Evolutionary conservation across 1,284 basidiomycete species (phyloP).

Genomic region (Blastosporella zonata): DNA sequence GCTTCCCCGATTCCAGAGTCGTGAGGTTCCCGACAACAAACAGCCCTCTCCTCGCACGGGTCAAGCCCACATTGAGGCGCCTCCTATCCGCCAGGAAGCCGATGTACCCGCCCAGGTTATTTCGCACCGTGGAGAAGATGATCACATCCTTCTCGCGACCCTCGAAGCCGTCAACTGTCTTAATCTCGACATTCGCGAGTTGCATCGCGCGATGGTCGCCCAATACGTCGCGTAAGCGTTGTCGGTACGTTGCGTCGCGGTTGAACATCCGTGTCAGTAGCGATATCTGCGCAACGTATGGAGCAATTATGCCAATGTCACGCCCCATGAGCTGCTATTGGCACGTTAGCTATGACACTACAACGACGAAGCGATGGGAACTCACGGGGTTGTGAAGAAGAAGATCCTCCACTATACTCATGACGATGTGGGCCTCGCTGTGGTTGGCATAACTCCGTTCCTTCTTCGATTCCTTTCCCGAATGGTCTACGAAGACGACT

Average conservation of each 20-base stretch:
- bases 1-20: constrained; percentile 58
- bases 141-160: constrained; percentile 92
- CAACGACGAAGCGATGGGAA: constrained; percentile 7
- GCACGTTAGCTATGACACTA: constrained; percentile 10
- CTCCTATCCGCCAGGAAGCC: constrained; percentile 90
- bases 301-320: constrained; percentile 87
- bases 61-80: constrained; percentile 86
- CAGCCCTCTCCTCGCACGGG: constrained; percentile 79
- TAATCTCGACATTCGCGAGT: constrained; percentile 69
- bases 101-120: constrained; percentile 70
- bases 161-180: constrained; percentile 92
- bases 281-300: constrained; percentile 81
- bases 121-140: constrained; percentile 87
- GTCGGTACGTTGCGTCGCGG: constrained; percentile 44
- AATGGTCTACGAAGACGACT: constrained; percentile 80
- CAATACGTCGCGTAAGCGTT: constrained; percentile 55
- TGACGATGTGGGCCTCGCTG: constrained; percentile 76
- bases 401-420: constrained; percentile 76
- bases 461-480: constrained; percentile 59
- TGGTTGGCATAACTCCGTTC: constrained; percentile 73
- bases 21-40: constrained; percentile 78
- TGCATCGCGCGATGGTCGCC: constrained; percentile 66
- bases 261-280: constrained; percentile 64
- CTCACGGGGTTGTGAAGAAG: constrained; percentile 69
- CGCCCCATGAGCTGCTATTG: constrained; percentile 58